Base-by-base conservation (phyloP, 2,329 filamentous ascomycete genomes). In the Monosporascus sp. region DNA sequence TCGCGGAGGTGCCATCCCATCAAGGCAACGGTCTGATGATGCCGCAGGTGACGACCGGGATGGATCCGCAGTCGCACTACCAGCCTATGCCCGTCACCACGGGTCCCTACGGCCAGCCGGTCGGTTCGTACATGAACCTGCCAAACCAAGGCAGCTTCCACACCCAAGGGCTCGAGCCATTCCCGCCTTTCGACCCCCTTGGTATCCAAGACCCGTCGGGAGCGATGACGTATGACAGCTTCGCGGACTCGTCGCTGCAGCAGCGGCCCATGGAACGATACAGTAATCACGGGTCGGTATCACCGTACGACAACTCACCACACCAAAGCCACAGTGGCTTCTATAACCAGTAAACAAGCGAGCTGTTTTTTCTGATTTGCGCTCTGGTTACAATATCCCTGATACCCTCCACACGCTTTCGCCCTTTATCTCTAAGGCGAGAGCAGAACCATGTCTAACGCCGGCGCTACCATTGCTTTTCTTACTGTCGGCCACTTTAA, bases 241-340 rank as follows among this genome's bases (percentile, higher is more conserved):
- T 70, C 50, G 58, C 68, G 25, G 64, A 68, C 47, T 63, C 65
- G 35, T 57, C 60, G 35, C 63, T 65, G 48, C 63, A 65, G 22
- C 43, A 46, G 17, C 43, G 31, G 22, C 60, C 61, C 24, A 58
- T 63, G 17, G 63, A 70, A 20, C 71, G 70, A 35, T 77, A 68
- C 52, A 68, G 67, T 22, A 69, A 68, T 18, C 70, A 70, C 37
- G 73, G 74, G 6, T 75, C 73, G 2, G 68, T 69, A 14, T 75
- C 75, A 37, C 73, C 75, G 0, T 77, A 70, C 54, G 60, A 64
- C 2, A 72, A 68, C 44, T 76, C 75, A 9, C 74, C 75, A 5
- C 67, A 73, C 44, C 70, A 65, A 52, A 65, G 63, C 14, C 69
- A 70, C 41, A 64, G 60, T 1, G 61, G 63, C 18, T 75, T 72